A percentile compares a stretch with the other conserved stretches of the same genome.
Conservation (phyloP, 768 basidiomycete species). For the Panus rudis region DNA sequence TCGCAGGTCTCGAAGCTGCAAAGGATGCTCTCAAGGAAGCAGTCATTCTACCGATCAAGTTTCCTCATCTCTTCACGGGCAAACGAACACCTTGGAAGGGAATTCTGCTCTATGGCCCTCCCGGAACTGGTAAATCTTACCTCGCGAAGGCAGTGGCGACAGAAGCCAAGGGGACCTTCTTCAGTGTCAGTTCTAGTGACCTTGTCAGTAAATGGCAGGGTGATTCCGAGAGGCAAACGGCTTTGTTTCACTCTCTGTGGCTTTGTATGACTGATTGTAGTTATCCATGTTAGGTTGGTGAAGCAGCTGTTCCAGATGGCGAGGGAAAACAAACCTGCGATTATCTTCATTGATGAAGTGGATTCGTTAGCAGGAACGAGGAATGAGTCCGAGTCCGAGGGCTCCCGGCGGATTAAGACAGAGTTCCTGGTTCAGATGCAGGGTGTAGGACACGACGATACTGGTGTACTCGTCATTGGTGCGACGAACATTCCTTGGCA, state of each 20-base stretch:
- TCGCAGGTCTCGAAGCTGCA: slow-evolving; percentile 91
- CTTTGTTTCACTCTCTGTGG: not conserved
- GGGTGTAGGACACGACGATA: slow-evolving; percentile 96
- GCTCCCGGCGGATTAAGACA: slow-evolving; percentile 94
- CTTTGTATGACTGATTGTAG: not conserved
- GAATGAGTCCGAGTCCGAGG: slow-evolving; percentile 96
- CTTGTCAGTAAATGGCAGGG: slow-evolving; percentile 99
- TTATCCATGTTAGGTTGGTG: slow-evolving; percentile 56
- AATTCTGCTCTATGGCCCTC: slow-evolving; percentile 93
- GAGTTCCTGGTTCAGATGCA: slow-evolving; percentile 99
- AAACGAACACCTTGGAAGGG: slow-evolving; percentile 98
- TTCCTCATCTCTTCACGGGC: slow-evolving; percentile 96
- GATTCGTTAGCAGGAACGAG: slow-evolving; percentile 93
- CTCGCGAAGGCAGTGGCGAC: slow-evolving; percentile 98
- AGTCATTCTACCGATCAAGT: slow-evolving; percentile 99
- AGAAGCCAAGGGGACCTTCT: slow-evolving; percentile 98
- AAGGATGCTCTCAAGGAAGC: slow-evolving; percentile 97
- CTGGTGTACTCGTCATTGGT: slow-evolving; percentile 91
- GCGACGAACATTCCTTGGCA: slow-evolving; percentile 99
- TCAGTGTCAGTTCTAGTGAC: slow-evolving; percentile 91
- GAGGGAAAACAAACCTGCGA: slow-evolving; percentile 91
- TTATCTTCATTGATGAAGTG: slow-evolving; percentile 99
- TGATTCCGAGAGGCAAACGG: slow-evolving; percentile 91
- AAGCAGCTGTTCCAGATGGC: slow-evolving; percentile 96
- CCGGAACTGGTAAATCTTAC: slow-evolving; percentile 95